Evolutionary conservation across 2,329 filamentous ascomycete species (phyloP).

Genomic region (Colletotrichum somersetense): DNA sequence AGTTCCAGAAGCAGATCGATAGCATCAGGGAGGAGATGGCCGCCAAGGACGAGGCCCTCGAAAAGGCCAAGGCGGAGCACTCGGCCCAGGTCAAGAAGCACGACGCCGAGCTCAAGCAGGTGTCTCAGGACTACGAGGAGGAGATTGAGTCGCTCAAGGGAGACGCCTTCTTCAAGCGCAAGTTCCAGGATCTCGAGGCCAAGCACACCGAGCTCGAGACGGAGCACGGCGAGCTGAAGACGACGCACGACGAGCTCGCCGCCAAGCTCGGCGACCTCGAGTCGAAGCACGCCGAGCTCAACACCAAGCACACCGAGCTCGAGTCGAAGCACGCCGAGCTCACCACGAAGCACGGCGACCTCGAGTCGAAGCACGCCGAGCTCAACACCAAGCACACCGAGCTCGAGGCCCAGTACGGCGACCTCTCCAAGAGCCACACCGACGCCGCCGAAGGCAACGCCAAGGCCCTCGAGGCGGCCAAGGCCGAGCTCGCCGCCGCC

Average conservation of each 20-base stretch:
- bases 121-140: slow-evolving; percentile 73
- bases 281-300: slow-evolving; percentile 52
- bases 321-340: slow-evolving; percentile 52
- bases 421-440: slow-evolving; percentile 44
- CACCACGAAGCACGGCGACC: slow-evolving; percentile 49
- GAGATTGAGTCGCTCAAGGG: slow-evolving; percentile 74
- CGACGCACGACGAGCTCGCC: slow-evolving; percentile 49
- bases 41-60: slow-evolving; percentile 62
- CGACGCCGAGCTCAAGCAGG: slow-evolving; percentile 67
- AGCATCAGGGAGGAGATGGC: slow-evolving; percentile 60
- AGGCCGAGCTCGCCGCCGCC: slow-evolving; percentile 59
- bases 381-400: no score
- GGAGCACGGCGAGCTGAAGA: slow-evolving; percentile 45
- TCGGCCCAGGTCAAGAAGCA: slow-evolving; percentile 61
- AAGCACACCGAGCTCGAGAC: slow-evolving; percentile 66
- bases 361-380: not conserved
- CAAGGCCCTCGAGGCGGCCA: slow-evolving; percentile 57
- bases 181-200: slow-evolving; percentile 70
- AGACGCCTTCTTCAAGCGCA: slow-evolving; percentile 73
- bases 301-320: slow-evolving; percentile 49
- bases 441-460: slow-evolving; percentile 55
- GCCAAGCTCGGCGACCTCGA: slow-evolving; percentile 53
- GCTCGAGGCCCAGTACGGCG: no score
- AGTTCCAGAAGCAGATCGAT: slow-evolving; percentile 63
- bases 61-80: slow-evolving; percentile 64